A percentile compares a stretch with the other conserved stretches of the same genome.
These are phyloP conservation scores for Groenewaldozyma auringiensis DNA, from an alignment of 1,139 yeast species.

Conservation along the genomic window DNA sequence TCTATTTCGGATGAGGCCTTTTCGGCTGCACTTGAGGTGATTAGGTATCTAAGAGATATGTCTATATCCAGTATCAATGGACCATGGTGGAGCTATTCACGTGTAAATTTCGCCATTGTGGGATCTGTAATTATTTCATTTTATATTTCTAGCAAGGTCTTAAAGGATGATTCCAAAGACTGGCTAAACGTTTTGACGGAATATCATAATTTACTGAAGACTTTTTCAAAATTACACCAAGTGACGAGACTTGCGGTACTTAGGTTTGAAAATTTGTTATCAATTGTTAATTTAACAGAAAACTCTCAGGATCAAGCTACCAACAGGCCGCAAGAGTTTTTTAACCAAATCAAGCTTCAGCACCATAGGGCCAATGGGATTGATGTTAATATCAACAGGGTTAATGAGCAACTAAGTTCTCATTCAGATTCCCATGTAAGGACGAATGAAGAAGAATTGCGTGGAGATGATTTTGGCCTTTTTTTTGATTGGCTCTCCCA, in stretches of 20 bases:
- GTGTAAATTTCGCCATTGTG: constrained; percentile 4
- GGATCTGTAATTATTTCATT: constrained; percentile 1
- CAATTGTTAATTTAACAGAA: constrained; percentile 1
- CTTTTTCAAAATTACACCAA: constrained; percentile 1
- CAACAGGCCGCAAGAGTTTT: constrained; percentile 1
- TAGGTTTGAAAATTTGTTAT: constrained; percentile 3
- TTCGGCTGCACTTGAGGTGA: neutral
- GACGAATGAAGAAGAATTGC: neutral
- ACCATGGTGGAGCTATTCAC: constrained; percentile 4
- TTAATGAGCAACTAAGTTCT: neutral
- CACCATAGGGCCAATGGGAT: neutral
- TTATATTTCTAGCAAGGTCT: neutral
- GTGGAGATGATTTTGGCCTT: constrained; percentile 1
- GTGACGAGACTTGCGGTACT: constrained; percentile 1
- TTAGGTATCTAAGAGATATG: neutral
- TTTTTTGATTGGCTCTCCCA: constrained; percentile 5
- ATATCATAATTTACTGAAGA: neutral
- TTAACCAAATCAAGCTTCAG: neutral
- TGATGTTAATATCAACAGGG: neutral
- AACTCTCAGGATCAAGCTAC: neutral
- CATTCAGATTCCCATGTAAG: neutral
- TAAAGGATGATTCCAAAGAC: neutral
- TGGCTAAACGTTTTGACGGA: neutral
- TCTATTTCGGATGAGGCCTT: neutral
- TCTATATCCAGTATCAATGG: neutral